Conservation (phyloP, 305 asterid genomes). For the Plantago lanceolata region DNA sequence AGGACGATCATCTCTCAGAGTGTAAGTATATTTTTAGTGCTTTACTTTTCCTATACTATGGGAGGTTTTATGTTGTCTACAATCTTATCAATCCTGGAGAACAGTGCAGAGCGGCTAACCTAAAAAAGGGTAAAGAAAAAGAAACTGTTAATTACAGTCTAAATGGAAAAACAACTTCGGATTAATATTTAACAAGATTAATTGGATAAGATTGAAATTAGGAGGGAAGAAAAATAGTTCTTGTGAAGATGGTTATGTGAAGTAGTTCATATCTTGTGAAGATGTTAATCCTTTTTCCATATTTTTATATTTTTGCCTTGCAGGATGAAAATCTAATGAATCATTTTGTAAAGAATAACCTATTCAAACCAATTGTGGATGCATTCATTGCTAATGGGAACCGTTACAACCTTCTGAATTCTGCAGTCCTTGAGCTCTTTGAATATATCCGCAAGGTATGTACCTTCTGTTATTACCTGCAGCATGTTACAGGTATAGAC, state of each 20-base stretch:
- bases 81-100: too few relatives aligned
- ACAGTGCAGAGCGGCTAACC: too few relatives aligned
- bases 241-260: too few relatives aligned
- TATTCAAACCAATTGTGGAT: conserved; percentile 75
- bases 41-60: not conserved
- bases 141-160: too few relatives aligned
- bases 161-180: too few relatives aligned
- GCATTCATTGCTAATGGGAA: conserved; percentile 78
- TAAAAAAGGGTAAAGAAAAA: too few relatives aligned
- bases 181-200: too few relatives aligned
- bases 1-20: conserved; percentile 81
- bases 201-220: too few relatives aligned
- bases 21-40: conserved; percentile 50
- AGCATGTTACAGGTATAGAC: too few relatives aligned
- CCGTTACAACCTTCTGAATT: conserved; percentile 93
- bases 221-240: too few relatives aligned
- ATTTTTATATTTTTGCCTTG: conserved; percentile 23
- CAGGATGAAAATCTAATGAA: conserved; percentile 94
- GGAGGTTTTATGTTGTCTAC: not conserved
- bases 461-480: conserved; percentile 9
- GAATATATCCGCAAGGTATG: conserved; percentile 81
- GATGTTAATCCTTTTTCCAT: not conserved
- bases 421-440: conserved; percentile 85
- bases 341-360: conserved; percentile 73
- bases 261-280: too few relatives aligned